These are phyloP conservation scores for Blastocystis sp. DNA, from an alignment of 352 stramenopile genomes.

Conservation along the genomic window DNA sequence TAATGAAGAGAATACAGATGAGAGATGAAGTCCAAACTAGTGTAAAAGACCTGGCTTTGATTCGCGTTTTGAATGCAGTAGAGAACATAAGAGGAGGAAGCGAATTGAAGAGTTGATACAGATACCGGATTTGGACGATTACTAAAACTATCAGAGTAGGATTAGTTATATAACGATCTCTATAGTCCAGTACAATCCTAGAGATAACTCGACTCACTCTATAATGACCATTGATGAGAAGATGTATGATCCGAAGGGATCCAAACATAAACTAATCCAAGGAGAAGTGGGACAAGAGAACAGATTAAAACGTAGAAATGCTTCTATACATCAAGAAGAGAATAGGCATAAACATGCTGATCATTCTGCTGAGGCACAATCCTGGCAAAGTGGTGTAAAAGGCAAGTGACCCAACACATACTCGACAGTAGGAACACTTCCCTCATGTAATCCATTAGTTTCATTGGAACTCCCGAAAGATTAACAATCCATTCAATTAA, in stretches of 20 bases:
- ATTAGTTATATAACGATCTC: too few relatives aligned
- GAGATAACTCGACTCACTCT: too few relatives aligned
- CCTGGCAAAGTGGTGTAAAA: slow-evolving; percentile 18
- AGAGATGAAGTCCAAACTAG: not conserved
- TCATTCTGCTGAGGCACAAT: not conserved
- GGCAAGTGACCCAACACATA: not conserved
- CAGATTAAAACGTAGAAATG: not conserved
- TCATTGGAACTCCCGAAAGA: not conserved
- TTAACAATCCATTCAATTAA: not conserved
- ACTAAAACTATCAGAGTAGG: too few relatives aligned
- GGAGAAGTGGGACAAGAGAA: not conserved
- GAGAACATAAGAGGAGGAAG: too few relatives aligned
- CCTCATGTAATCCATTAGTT: not conserved
- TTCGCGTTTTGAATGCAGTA: not conserved
- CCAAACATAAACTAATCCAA: not conserved
- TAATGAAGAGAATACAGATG: not conserved
- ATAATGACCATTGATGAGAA: not conserved
- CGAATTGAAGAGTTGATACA: too few relatives aligned
- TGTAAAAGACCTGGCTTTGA: not conserved
- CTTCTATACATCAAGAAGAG: not conserved
- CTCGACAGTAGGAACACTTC: not conserved
- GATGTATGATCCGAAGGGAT: not conserved
- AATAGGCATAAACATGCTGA: not conserved
- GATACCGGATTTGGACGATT: too few relatives aligned
- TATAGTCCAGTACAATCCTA: too few relatives aligned